These are phyloP conservation scores for Lentinula aciculospora DNA, from an alignment of 768 basidiomycete species.

Conservation along the genomic window DNA sequence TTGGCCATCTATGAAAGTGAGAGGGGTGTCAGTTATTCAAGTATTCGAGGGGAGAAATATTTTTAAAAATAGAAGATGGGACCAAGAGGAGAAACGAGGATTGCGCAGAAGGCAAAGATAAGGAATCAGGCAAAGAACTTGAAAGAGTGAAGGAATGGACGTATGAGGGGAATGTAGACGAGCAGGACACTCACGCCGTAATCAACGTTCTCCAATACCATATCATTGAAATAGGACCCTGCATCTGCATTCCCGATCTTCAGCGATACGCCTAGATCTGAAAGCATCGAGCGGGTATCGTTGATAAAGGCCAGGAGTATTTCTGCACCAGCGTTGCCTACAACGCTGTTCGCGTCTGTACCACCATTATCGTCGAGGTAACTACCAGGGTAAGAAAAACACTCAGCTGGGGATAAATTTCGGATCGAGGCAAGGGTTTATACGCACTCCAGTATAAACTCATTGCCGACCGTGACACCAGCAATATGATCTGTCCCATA, in stretches of 20 bases:
- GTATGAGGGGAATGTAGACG: too few relatives aligned
- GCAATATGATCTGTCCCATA: conserved; percentile 73
- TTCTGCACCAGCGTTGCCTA: conserved; percentile 59
- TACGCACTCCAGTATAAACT: conserved; percentile 74
- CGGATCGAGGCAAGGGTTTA: conserved; percentile 4
- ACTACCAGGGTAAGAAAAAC: conserved; percentile 27
- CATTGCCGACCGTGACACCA: conserved; percentile 90
- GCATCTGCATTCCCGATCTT: conserved; percentile 82
- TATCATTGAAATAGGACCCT: conserved; percentile 74
- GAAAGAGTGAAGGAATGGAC: too few relatives aligned
- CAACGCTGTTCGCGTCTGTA: conserved; percentile 46
- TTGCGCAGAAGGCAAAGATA: too few relatives aligned
- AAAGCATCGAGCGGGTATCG: conserved; percentile 56
- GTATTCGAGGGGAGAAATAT: too few relatives aligned
- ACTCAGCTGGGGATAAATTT: too few relatives aligned
- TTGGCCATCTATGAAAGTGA: conserved; percentile 61
- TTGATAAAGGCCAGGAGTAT: conserved; percentile 63
- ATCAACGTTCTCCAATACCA: conserved; percentile 59
- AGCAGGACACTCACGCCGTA: conserved; percentile 56
- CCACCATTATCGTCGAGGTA: conserved; percentile 49
- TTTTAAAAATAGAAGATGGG: too few relatives aligned
- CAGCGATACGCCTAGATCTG: conserved; percentile 50
- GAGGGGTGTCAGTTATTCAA: conserved; percentile 64
- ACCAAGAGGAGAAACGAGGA: too few relatives aligned
- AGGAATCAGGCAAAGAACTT: too few relatives aligned